Base-by-base conservation (phyloP, 495 filamentous ascomycete genomes). In the Penicillium dipodomyicola region DNA sequence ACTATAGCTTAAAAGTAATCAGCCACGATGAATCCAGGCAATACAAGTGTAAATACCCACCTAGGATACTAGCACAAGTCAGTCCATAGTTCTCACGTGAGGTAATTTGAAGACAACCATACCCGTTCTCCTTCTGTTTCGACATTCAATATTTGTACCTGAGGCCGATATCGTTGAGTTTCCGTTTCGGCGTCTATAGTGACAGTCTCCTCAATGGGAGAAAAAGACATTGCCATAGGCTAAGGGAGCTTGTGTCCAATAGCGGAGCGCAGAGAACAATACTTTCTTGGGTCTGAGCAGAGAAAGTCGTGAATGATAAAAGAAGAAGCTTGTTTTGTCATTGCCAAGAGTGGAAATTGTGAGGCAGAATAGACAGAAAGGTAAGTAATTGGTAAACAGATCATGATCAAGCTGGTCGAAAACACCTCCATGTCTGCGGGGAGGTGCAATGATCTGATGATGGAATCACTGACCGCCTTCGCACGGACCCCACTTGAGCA, bases 61-160 rank as follows among this genome's bases (percentile, higher is more conserved):
- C 23, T 14, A 41, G 63, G 56, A 57, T 61, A 70, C 67, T 70
- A 47, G 8, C 20, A 22, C 17, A 37, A 3, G 53, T 67, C 32
- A 70, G 65, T 57, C 56, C 20, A 33, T 30, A 15, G 10, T 40
- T 37, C 58, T 57, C 61, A 62, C 56, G 58, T 57, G 60, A 51
- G 56, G n/a, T 42, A 33, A 15, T 25, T 44, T 32, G 17, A 4
- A 30, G 15, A 49, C 15, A 30, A 54, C 69, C 74, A 52, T 54
- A 76, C 75, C 58, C 72, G 65, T 52, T 71, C 52, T 0, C 59
- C 23, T 19, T 64, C 64, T 47, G 63, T 65, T 52, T 78, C 76
- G 3, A 77, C 64, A 70, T 70, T 70, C 48, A 77, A 44, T 5
- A 47, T 39, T 30, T 62, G 51, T 7, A 69, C 27, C 15, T 56